A percentile compares a stretch with the other conserved stretches of the same genome.
phyloP scores from a whole-genome alignment of 306 rosid genomes.

The Cucurbita moschata region DNA sequence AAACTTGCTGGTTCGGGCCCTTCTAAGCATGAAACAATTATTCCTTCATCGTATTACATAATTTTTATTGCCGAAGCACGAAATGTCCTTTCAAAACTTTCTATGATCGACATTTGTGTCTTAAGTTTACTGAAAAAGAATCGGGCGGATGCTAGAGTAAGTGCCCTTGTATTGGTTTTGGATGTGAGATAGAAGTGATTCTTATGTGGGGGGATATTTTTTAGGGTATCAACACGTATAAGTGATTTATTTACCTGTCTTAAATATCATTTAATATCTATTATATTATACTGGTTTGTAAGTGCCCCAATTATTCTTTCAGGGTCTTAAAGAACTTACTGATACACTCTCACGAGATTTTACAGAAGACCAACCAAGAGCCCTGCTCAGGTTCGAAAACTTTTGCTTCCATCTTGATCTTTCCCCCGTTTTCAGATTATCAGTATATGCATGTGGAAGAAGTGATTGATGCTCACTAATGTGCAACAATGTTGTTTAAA shows the following conservation, averaged over 20 bases:
- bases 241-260: background rate
- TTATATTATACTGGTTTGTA: background rate
- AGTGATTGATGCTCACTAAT: background rate
- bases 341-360: constrained; percentile 24
- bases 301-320: constrained; percentile 1
- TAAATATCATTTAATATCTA: background rate
- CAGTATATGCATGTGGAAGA: background rate
- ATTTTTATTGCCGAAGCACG: background rate
- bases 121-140: background rate
- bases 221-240: background rate
- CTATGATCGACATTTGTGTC: background rate
- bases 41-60: background rate
- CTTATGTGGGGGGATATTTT: background rate
- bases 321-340: constrained; percentile 72
- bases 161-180: background rate
- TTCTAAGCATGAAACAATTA: background rate
- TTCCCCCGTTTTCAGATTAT: background rate
- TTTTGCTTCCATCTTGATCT: background rate
- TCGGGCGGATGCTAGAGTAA: background rate
- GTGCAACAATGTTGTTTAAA: background rate
- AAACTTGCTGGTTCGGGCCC: background rate
- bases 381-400: constrained; percentile 44
- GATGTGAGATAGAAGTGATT: background rate
- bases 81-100: background rate
- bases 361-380: constrained; percentile 23